Conservation (phyloP, 495 filamentous ascomycete genomes). For the Tuber brumale region DNA sequence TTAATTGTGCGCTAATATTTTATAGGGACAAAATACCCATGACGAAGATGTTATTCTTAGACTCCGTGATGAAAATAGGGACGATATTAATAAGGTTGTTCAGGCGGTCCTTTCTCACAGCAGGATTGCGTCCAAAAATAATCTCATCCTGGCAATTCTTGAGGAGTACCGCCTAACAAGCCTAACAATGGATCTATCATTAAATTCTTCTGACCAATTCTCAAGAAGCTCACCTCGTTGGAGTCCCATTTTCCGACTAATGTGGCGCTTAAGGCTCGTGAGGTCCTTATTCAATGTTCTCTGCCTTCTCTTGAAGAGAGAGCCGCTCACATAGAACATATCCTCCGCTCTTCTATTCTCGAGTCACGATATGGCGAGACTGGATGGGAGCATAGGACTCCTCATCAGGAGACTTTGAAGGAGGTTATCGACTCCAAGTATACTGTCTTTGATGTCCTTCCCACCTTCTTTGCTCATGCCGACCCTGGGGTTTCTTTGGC, state of each 20-base stretch:
- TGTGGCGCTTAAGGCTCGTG: slow-evolving; percentile 91
- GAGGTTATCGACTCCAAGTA: slow-evolving; percentile 98
- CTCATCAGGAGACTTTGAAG: slow-evolving; percentile 79
- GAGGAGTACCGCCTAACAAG: slow-evolving; percentile 90
- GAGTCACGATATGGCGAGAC: slow-evolving; percentile 96
- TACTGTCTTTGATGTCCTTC: slow-evolving; percentile 93
- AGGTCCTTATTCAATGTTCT: slow-evolving; percentile 92
- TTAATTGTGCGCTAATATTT: slow-evolving; percentile 16
- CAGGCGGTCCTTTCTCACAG: slow-evolving; percentile 93
- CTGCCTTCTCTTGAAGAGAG: slow-evolving; percentile 93
- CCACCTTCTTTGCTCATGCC: slow-evolving; percentile 85
- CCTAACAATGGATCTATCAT: slow-evolving; percentile 78
- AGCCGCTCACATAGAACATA: slow-evolving; percentile 95
- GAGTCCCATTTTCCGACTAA: slow-evolving; percentile 87
- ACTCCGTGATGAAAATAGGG: slow-evolving; percentile 92
- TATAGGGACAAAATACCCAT: slow-evolving; percentile 60
- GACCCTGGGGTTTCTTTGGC: slow-evolving; percentile 94
- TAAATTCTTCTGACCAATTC: slow-evolving; percentile 75
- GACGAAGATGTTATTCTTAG: slow-evolving; percentile 93
- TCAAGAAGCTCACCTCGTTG: slow-evolving; percentile 86
- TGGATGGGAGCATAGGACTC: slow-evolving; percentile 93
- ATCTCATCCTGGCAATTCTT: slow-evolving; percentile 81
- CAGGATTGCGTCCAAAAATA: slow-evolving; percentile 85
- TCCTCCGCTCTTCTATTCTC: slow-evolving; percentile 91
- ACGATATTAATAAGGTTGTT: slow-evolving; percentile 74